Evolutionary conservation across 202 grass and related monocot species (phyloP).

Genomic region (Eragrostis tef): DNA sequence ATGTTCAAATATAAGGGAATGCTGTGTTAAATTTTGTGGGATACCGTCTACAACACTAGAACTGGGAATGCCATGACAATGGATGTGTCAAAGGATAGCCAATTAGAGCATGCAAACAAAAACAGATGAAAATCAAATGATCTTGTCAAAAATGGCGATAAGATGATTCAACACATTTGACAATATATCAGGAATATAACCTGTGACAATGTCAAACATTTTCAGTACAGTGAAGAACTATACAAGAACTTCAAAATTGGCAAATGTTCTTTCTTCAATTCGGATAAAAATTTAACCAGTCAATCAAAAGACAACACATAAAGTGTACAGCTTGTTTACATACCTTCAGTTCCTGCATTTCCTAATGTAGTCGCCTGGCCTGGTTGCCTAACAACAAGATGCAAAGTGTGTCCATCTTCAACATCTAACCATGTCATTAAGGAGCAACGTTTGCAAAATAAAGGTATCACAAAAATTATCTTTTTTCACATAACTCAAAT

Average conservation of each 20-base stretch:
- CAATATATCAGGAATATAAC: slow-evolving; percentile 1
- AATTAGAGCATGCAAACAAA: slow-evolving; percentile 26
- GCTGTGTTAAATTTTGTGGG: not conserved
- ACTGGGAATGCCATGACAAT: slow-evolving; percentile 23
- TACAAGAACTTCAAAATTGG: slow-evolving; percentile 30
- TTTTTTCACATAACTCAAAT: slow-evolving; percentile 30
- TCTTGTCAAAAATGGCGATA: slow-evolving; percentile 20
- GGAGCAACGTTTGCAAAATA: slow-evolving; percentile 43
- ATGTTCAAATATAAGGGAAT: not conserved
- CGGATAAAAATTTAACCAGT: slow-evolving; percentile 17
- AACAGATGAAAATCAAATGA: not conserved
- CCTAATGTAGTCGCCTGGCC: slow-evolving; percentile 57
- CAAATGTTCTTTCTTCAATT: not conserved
- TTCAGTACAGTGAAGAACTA: slow-evolving; percentile 16
- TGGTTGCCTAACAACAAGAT: slow-evolving; percentile 95
- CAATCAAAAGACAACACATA: slow-evolving; percentile 19
- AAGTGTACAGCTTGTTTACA: slow-evolving; percentile 38
- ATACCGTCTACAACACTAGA: slow-evolving; percentile 25
- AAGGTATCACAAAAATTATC: not conserved
- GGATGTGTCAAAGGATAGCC: not conserved
- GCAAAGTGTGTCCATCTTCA: slow-evolving; percentile 98
- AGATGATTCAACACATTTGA: slow-evolving; percentile 22
- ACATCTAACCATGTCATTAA: slow-evolving; percentile 70
- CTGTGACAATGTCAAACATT: not conserved
- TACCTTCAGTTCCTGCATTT: slow-evolving; percentile 64